Evolutionary conservation across 495 filamentous ascomycete genomes (phyloP).

Genomic region (Letharia columbiana): DNA sequence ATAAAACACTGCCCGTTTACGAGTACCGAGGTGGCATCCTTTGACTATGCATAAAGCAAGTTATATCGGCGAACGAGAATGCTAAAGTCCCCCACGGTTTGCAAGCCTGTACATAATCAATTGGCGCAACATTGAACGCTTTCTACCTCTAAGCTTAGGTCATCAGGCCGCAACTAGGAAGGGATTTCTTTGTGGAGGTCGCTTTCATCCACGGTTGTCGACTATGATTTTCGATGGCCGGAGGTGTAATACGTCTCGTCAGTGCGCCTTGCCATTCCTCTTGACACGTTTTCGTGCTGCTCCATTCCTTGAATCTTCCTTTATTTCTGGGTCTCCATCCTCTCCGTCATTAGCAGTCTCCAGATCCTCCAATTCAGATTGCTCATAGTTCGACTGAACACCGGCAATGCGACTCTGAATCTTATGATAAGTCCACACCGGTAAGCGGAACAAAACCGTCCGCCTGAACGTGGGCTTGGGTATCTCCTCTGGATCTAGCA

Average conservation of each 20-base stretch:
- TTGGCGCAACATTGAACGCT: background rate
- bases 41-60: background rate
- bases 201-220: background rate
- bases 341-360: background rate
- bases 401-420: conserved; percentile 48
- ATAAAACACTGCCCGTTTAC: background rate
- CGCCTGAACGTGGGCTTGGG: conserved; percentile 55
- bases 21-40: background rate
- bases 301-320: conserved; percentile 8
- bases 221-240: background rate
- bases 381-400: conserved; percentile 13
- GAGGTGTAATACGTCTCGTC: no score
- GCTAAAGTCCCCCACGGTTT: background rate
- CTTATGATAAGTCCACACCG: conserved; percentile 53
- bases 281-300: conserved; percentile 18
- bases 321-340: background rate
- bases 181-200: no score
- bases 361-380: conserved; percentile 10
- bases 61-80: background rate
- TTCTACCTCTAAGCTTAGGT: background rate
- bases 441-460: conserved; percentile 61
- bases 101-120: background rate
- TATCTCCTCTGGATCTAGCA: conserved; percentile 71
- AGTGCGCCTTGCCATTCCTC: conserved; percentile 15
- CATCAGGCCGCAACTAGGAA: background rate